Evolutionary conservation across 176 grass and related monocot genomes (phyloP), one percentile per base, ranked within the genome.

Genomic region (Hsuehochloa calcarea): DNA sequence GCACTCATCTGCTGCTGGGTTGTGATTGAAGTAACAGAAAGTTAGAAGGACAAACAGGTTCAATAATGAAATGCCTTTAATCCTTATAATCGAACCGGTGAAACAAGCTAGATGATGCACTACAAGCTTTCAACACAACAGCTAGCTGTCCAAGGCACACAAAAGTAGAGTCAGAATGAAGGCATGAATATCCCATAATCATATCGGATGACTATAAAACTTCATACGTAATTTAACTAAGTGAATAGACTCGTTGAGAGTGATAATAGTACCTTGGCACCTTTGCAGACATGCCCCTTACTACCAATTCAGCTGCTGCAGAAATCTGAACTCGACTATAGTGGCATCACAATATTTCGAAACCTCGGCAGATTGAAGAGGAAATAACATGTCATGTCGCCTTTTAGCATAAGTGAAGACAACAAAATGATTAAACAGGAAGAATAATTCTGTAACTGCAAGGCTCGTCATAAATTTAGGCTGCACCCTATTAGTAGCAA

Each of bases 221-320:
- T 25, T 15, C 15, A 43, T 13, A 63, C 31, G 22, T 41, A 45
- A 55, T 35, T 70, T 52, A 74, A 79, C 26, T 20, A 83, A 43
- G 52, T 9, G 10, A 49, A 65, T 40, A 25, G 13, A 61, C 11
- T 43, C 1, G 3, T 68, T 4, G 0, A 38, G 27, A 50, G 52
- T 45, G 43, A 70, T 69, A 40, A 64, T 12, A 77, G 15, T 82
- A 86, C 88, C 88, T 86, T 78, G 71, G 47, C 26, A 78, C 35
- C 63, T 86, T 90, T 26, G 54, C 37, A 77, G 88, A 78, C 88
- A 90, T 90, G 83, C 16, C 74, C 78, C 37, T 50, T 39, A 22
- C 56, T 47, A 41, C 60, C 47, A 85, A 62, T 67, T 80, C 50
- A 68, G 27, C 39, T 80, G 75, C 10, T 59, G 49, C 11, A 23